Evolutionary conservation across 78 protist species (phyloP).

Genomic region (Dictyostelium capitatum): DNA sequence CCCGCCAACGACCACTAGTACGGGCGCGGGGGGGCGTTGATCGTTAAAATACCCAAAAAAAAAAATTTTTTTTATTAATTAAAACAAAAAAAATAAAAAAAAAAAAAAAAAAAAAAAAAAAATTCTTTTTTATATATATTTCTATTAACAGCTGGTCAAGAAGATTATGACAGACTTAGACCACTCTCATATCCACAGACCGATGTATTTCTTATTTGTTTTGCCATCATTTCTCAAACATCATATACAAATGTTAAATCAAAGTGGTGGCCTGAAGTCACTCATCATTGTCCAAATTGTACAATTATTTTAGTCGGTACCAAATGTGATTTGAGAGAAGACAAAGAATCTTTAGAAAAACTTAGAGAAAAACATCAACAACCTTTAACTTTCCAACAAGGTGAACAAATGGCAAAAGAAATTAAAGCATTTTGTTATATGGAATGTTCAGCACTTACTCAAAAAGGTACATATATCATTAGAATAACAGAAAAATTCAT

Average conservation of each 20-base stretch:
- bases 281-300: conserved; percentile 90
- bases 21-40: too few species aligned
- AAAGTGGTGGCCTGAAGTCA: conserved; percentile 93
- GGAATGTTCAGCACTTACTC: conserved; percentile 97
- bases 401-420: conserved; percentile 78
- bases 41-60: too few species aligned
- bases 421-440: conserved; percentile 91
- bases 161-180: conserved; percentile 94
- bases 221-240: conserved; percentile 86
- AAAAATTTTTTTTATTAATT: too few species aligned
- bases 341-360: conserved; percentile 77
- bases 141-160: conserved; percentile 88
- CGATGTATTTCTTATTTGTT: conserved; percentile 91
- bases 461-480: conserved; percentile 41
- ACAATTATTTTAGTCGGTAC: conserved; percentile 96
- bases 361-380: conserved; percentile 71
- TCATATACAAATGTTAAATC: conserved; percentile 92
- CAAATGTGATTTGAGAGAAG: conserved; percentile 93
- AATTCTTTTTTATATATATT: too few species aligned
- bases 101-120: too few species aligned
- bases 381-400: conserved; percentile 83
- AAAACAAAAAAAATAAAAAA: too few species aligned
- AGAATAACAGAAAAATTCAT: background rate
- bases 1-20: too few species aligned
- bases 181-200: conserved; percentile 91